A percentile compares a stretch with the other conserved stretches of the same genome.
Conservation (phyloP, 2,329 filamentous ascomycete species). For the Emmonsiellopsis sp. region DNA sequence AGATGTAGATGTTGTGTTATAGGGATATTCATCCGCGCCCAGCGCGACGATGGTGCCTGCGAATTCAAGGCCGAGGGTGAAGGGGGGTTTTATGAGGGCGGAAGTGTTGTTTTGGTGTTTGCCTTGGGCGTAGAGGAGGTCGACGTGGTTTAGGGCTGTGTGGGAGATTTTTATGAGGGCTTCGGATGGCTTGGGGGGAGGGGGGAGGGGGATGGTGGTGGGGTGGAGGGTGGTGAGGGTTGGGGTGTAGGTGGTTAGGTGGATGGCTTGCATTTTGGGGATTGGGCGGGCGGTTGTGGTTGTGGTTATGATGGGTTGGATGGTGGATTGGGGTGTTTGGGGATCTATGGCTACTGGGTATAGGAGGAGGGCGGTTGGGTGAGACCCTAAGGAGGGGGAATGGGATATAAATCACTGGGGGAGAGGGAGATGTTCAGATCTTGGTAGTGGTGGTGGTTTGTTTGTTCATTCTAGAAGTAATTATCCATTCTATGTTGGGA, state of each 20-base stretch:
- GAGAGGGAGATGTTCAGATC: no score
- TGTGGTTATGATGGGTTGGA: not conserved
- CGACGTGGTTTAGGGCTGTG: slow-evolving; percentile 52
- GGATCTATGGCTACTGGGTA: no score
- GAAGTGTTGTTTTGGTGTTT: slow-evolving; percentile 53
- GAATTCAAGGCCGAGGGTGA: slow-evolving; percentile 54
- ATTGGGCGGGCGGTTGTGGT: slow-evolving; percentile 3
- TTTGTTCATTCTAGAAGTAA: no score
- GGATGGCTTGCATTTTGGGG: slow-evolving; percentile 33
- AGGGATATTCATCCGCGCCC: slow-evolving; percentile 13
- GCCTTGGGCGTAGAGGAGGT: slow-evolving; percentile 51
- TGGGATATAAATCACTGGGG: no score
- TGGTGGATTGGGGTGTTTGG: no score
- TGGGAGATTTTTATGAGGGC: slow-evolving; percentile 44
- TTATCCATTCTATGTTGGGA: no score
- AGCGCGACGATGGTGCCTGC: slow-evolving; percentile 42
- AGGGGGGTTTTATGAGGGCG: slow-evolving; percentile 46
- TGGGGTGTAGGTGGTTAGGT: slow-evolving; percentile 27
- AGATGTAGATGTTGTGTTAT: not conserved
- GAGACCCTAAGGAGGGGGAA: no score
- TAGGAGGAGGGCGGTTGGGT: no score
- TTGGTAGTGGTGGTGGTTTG: no score
- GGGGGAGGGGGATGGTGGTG: slow-evolving; percentile 22
- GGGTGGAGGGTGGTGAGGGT: slow-evolving; percentile 23
- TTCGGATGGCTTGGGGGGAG: slow-evolving; percentile 25